Evolutionary conservation across 164 flowering plant genomes (phyloP).

Genomic region (Kalanchoe fedtschenkoi): DNA sequence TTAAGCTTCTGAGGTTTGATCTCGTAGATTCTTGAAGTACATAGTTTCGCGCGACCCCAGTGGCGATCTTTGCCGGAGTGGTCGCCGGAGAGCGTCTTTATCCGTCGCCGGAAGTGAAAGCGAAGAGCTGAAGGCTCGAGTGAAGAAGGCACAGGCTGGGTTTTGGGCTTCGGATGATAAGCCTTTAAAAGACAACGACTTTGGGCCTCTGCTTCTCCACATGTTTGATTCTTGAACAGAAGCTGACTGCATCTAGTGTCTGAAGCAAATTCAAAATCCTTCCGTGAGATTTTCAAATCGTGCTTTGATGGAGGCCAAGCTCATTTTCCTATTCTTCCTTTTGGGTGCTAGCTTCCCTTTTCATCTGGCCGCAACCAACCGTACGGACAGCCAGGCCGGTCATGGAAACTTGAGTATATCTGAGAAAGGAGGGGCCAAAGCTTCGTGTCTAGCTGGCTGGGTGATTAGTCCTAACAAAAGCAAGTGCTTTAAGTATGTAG

Average conservation of each 20-base stretch:
- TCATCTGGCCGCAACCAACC: not conserved
- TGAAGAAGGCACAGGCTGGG: not conserved
- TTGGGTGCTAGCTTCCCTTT: not conserved
- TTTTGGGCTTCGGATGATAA: no score
- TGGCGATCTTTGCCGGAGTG: not conserved
- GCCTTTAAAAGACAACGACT: no score
- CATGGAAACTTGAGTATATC: not conserved
- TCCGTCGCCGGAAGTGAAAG: not conserved
- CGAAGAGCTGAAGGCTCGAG: not conserved
- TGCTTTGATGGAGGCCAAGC: not conserved
- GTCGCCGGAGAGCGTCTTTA: no score
- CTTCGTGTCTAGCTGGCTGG: slow-evolving; percentile 62
- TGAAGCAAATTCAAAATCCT: not conserved
- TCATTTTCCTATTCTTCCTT: not conserved
- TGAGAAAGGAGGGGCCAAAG: not conserved
- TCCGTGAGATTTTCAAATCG: not conserved
- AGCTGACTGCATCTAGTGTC: not conserved
- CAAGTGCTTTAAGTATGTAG: slow-evolving; percentile 37
- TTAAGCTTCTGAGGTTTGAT: no score
- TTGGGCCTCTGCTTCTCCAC: not conserved
- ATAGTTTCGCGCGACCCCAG: not conserved
- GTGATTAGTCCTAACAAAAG: slow-evolving; percentile 28
- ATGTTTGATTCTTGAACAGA: not conserved
- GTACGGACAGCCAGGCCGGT: not conserved
- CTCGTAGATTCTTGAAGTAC: no score